These are phyloP conservation scores for Epichloe glyceriae DNA, from an alignment of 2,329 filamentous ascomycete species.

Conservation along the genomic window DNA sequence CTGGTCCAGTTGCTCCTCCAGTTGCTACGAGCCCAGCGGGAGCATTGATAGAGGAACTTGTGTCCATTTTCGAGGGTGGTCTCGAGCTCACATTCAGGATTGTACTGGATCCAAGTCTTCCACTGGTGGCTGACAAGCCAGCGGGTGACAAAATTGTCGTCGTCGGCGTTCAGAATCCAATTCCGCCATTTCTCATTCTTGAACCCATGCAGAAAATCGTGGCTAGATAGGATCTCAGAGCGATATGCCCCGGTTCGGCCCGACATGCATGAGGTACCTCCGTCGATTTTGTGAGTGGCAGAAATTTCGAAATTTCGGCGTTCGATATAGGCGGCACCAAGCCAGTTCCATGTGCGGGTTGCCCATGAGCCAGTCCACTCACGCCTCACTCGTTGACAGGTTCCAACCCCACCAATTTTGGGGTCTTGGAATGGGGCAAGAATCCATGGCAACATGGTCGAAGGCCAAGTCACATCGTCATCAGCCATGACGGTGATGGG, in stretches of 20 bases:
- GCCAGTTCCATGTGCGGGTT: slow-evolving; percentile 68
- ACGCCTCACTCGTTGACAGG: slow-evolving; percentile 74
- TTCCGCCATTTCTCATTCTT: slow-evolving; percentile 82
- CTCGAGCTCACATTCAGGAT: slow-evolving; percentile 79
- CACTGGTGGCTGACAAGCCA: slow-evolving; percentile 88
- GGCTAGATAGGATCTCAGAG: slow-evolving; percentile 73
- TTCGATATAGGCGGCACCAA: slow-evolving; percentile 85
- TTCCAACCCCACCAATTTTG: slow-evolving; percentile 78
- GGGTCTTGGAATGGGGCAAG: slow-evolving; percentile 81
- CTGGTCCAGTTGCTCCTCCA: slow-evolving; percentile 96
- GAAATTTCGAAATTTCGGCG: slow-evolving; percentile 94
- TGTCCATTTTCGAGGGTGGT: slow-evolving; percentile 82
- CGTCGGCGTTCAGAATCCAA: slow-evolving; percentile 87
- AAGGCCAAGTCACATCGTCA: slow-evolving; percentile 89
- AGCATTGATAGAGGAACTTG: slow-evolving; percentile 87
- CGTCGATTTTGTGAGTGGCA: slow-evolving; percentile 87
- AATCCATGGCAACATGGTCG: slow-evolving; percentile 78
- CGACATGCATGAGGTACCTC: slow-evolving; percentile 92
- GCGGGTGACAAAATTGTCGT: slow-evolving; percentile 95
- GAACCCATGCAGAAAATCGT: slow-evolving; percentile 77
- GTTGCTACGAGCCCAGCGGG: slow-evolving; percentile 92
- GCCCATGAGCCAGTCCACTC: slow-evolving; percentile 45
- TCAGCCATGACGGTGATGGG: slow-evolving; percentile 85
- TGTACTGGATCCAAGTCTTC: slow-evolving; percentile 94
- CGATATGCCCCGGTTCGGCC: slow-evolving; percentile 88